Conservation (phyloP, 768 basidiomycete genomes). For the Mycena polygramma region DNA sequence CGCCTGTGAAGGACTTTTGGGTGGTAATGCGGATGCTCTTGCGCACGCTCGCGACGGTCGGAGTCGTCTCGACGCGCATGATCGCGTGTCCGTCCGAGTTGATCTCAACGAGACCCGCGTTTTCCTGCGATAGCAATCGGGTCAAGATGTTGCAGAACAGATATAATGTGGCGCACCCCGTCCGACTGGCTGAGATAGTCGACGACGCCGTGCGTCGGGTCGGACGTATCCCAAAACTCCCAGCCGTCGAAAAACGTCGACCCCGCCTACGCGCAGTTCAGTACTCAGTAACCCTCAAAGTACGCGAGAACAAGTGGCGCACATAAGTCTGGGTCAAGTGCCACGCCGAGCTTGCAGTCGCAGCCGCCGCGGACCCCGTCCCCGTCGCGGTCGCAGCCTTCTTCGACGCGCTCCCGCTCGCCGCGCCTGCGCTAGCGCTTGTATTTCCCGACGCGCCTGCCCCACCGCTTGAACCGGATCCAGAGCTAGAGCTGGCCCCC, state of each 20-base stretch:
- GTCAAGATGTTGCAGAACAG: slow-evolving; percentile 12
- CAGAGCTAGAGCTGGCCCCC: slow-evolving; percentile 34
- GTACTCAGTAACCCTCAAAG: too few relatives aligned
- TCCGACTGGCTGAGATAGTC: slow-evolving; percentile 73
- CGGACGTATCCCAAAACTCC: slow-evolving; percentile 75
- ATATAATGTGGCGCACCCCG: slow-evolving; percentile 59
- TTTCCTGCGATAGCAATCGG: slow-evolving; percentile 52
- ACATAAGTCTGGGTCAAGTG: slow-evolving; percentile 72
- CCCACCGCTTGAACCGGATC: slow-evolving; percentile 23
- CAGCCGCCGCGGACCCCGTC: slow-evolving; percentile 33
- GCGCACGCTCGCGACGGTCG: slow-evolving; percentile 74
- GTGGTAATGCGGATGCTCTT: slow-evolving; percentile 86
- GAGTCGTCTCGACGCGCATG: slow-evolving; percentile 91
- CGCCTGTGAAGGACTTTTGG: slow-evolving; percentile 61
- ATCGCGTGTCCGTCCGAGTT: slow-evolving; percentile 82
- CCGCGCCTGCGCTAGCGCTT: slow-evolving; percentile 30
- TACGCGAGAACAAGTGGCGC: slow-evolving; percentile 25
- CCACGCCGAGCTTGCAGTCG: slow-evolving; percentile 65
- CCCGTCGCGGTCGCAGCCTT: slow-evolving; percentile 33
- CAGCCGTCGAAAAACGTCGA: slow-evolving; percentile 86
- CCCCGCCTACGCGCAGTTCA: slow-evolving; percentile 60
- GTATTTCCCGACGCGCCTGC: slow-evolving; percentile 31
- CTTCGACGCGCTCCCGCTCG: slow-evolving; percentile 23
- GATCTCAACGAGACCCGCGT: slow-evolving; percentile 72
- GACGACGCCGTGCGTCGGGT: slow-evolving; percentile 83